These are phyloP conservation scores for Solanum chilense DNA, from an alignment of 257 asterid species.

Conservation along the genomic window DNA sequence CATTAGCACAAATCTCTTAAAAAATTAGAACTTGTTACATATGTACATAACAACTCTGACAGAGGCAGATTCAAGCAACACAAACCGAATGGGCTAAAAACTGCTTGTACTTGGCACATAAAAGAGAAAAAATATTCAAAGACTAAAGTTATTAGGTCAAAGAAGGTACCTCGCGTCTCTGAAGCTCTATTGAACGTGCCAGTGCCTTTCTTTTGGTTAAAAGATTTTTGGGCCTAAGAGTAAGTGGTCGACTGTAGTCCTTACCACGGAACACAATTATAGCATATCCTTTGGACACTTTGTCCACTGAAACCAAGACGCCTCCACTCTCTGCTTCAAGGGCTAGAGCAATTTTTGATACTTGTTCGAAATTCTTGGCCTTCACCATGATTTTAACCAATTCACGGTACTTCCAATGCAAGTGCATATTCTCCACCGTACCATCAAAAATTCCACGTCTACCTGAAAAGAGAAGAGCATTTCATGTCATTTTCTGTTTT, in stretches of 20 bases:
- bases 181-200: conserved; percentile 97
- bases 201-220: conserved; percentile 88
- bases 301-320: conserved; percentile 78
- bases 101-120: neutral
- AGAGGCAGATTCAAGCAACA: neutral
- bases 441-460: conserved; percentile 98
- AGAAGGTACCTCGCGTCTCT: conserved; percentile 68
- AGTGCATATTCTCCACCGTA: conserved; percentile 98
- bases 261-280: conserved; percentile 82
- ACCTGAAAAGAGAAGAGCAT: conserved; percentile 40
- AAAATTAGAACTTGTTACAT: neutral
- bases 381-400: conserved; percentile 77
- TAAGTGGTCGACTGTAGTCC: conserved; percentile 62
- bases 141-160: neutral
- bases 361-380: conserved; percentile 64
- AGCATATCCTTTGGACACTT: conserved; percentile 90
- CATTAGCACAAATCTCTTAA: neutral
- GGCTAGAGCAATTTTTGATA: conserved; percentile 62
- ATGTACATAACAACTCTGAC: neutral
- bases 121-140: neutral
- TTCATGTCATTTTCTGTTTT: neutral
- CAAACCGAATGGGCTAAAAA: neutral
- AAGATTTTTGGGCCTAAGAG: conserved; percentile 80
- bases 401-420: conserved; percentile 97
- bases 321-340: conserved; percentile 99